phyloP scores from a whole-genome alignment of 2,329 filamentous ascomycete species.

The Epichloe gansuensis region DNA sequence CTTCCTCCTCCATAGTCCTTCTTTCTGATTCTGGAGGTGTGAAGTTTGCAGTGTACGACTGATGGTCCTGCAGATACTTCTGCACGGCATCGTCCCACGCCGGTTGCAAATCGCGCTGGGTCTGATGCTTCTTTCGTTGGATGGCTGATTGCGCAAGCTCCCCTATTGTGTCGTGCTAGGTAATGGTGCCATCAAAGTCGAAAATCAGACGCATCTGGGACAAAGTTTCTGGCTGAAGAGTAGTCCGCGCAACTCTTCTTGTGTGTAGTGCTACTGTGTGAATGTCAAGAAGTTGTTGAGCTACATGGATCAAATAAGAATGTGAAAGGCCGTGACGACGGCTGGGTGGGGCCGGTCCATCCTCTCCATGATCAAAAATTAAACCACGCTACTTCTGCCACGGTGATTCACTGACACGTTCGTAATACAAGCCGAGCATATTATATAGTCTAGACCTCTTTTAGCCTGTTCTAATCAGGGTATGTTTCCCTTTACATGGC shows the following conservation, averaged over 20 bases:
- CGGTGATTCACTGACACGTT: not conserved
- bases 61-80: conserved; percentile 31
- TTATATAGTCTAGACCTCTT: conserved; percentile 2
- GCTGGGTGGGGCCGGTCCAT: no score
- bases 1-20: conserved; percentile 24
- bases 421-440: not conserved
- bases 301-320: no score
- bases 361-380: no score
- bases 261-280: no score
- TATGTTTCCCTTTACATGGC: conserved; percentile 8
- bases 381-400: no score
- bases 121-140: conserved; percentile 15
- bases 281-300: no score
- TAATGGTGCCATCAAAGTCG: conserved; percentile 50
- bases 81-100: conserved; percentile 33
- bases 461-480: conserved; percentile 12
- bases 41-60: conserved; percentile 23
- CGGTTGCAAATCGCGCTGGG: conserved; percentile 20
- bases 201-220: conserved; percentile 33
- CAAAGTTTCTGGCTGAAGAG: not conserved
- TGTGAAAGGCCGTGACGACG: no score
- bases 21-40: conserved; percentile 20
- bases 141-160: conserved; percentile 33
- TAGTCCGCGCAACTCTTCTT: not conserved
- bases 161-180: conserved; percentile 37